Evolutionary conservation across 495 filamentous ascomycete species (phyloP), one percentile per base, ranked within the genome.

Genomic region (Aspergillus funiculosus): DNA sequence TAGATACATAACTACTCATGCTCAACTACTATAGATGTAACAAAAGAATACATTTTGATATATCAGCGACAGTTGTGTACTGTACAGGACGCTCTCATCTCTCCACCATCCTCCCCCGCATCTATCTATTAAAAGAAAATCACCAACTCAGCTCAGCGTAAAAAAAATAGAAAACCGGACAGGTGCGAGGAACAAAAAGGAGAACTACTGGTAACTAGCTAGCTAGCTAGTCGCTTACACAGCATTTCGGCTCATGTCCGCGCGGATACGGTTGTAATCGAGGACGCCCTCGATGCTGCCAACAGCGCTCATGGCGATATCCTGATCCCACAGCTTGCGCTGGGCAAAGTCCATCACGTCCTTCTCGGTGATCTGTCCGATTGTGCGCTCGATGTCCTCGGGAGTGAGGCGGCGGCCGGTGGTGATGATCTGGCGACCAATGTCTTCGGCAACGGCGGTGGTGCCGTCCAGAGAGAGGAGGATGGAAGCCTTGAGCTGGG

Each of bases 401-500:
- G 92, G 84, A 62, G 68, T 80, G 80, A 94, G 84, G 36, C 92
- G 80, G 49, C 92, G 82, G 62, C 92, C 92, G 27, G 92, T 97
- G 47, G 89, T 97, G 72, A 99, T 83, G 71, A 97, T 88, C 71
- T 99, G 92, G 57, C 92, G 86, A 54, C 92, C 92, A 60, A 99
- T 95, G 65, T 99, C 92, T 76, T 99, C 92, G 34, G 92, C 92
- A 25, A 95, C 85, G 51, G 91, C 88, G 28, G 91, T 95, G 57
- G 94, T 97, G 65, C 88, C 94, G 72, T 99, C 92, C 24, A 99
- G 87, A 24, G 87, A 90, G 53, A 99, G 82, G 42, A 98, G 83
- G 55, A 97, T 87, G 24, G 92, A 95, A 38, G 94, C 94, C 80
- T 98, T 98, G 53, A 99, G 84, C 74, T 99, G 92, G 42, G 94